Conservation (phyloP, 352 stramenopile genomes). For the Aphanomyces astaci region DNA sequence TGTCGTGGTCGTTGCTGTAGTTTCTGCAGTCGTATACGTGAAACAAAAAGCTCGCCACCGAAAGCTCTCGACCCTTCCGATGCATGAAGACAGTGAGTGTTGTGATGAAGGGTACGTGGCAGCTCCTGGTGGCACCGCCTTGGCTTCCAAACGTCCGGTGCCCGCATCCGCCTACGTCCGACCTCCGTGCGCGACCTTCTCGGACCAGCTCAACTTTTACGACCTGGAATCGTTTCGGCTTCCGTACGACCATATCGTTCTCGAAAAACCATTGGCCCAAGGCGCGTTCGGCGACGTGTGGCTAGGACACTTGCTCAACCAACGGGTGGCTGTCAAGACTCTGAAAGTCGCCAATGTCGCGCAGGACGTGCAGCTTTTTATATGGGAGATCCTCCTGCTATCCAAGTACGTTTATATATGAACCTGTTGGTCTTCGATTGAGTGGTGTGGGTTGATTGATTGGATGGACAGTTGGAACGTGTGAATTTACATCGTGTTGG, state of each 20-base stretch:
- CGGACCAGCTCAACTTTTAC: background rate
- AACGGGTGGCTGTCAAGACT: slow-evolving; percentile 64
- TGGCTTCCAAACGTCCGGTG: too few species aligned
- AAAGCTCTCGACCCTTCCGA: background rate
- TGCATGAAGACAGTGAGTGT: too few species aligned
- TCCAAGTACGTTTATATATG: slow-evolving; percentile 5
- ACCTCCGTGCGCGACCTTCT: background rate
- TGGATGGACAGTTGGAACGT: too few species aligned
- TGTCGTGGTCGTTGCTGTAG: background rate
- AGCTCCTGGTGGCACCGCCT: background rate
- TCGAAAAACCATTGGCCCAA: slow-evolving; percentile 7
- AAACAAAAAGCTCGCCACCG: background rate
- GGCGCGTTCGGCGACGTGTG: slow-evolving; percentile 73
- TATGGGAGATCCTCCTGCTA: slow-evolving; percentile 3
- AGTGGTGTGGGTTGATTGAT: too few species aligned
- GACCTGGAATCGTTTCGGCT: background rate
- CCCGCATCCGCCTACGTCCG: background rate
- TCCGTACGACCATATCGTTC: background rate
- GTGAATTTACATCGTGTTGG: too few species aligned
- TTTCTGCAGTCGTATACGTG: background rate
- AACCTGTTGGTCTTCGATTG: too few species aligned
- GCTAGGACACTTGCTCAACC: slow-evolving; percentile 58
- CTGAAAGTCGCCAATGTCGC: background rate
- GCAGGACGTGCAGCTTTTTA: background rate
- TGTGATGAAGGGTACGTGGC: background rate